Conservation (phyloP, 768 basidiomycete species). For the Tricholoma matsutake region DNA sequence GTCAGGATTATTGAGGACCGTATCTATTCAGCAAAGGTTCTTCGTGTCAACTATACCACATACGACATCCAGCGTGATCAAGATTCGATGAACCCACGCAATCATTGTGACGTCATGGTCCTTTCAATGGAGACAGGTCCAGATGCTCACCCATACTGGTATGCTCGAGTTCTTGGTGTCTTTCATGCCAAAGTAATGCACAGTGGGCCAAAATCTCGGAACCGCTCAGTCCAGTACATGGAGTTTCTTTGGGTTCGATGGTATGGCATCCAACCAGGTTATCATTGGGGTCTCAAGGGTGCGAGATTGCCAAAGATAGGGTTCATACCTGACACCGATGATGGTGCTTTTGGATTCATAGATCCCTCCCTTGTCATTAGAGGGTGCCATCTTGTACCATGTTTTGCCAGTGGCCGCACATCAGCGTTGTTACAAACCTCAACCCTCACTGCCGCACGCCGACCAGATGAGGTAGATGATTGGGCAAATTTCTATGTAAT, state of each 20-base stretch:
- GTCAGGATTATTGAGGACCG: conserved; percentile 15
- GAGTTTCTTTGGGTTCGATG: too few species aligned
- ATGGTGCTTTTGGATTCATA: too few species aligned
- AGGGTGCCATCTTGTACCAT: too few species aligned
- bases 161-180: conserved; percentile 28
- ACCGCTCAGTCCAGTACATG: too few species aligned
- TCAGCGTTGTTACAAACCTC: too few species aligned
- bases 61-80: too few species aligned
- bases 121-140: conserved; percentile 18
- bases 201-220: not conserved
- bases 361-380: too few species aligned
- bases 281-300: not conserved
- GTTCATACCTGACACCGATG: not conserved
- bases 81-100: conserved; percentile 35
- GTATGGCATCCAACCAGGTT: not conserved
- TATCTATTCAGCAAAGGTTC: conserved; percentile 19
- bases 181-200: conserved; percentile 27
- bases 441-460: too few species aligned
- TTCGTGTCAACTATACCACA: conserved; percentile 37
- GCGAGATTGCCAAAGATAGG: not conserved
- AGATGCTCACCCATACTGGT: conserved; percentile 28
- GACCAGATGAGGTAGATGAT: too few species aligned
- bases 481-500: too few species aligned
- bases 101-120: conserved; percentile 32
- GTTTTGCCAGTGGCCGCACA: too few species aligned